A percentile compares a stretch with the other conserved stretches of the same genome.
Conservation (phyloP, 2,329 filamentous ascomycete species). For the Colletotrichum abscissum region DNA sequence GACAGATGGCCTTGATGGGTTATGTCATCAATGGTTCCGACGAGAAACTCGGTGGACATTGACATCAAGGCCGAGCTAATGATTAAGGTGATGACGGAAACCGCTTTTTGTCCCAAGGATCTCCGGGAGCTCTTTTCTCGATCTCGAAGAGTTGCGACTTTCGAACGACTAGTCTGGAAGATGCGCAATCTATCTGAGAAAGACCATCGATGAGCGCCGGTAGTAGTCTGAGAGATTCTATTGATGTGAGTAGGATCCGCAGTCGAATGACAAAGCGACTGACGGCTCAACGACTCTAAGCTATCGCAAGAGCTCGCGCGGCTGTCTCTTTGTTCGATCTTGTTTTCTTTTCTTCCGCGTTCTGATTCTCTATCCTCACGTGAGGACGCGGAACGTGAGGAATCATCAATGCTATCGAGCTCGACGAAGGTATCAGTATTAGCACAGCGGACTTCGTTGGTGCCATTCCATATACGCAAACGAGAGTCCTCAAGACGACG, state of each 20-base stretch:
- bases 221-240: slow-evolving; percentile 37
- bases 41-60: slow-evolving; percentile 70
- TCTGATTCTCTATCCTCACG: background rate
- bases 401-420: background rate
- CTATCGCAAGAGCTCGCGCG: slow-evolving; percentile 38
- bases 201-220: slow-evolving; percentile 29
- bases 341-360: background rate
- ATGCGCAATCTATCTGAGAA: slow-evolving; percentile 37
- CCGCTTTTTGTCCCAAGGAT: slow-evolving; percentile 36
- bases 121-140: background rate
- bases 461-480: background rate
- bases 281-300: slow-evolving; percentile 36
- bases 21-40: slow-evolving; percentile 67
- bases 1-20: slow-evolving; percentile 61
- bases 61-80: slow-evolving; percentile 67
- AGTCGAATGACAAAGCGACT: slow-evolving; percentile 41
- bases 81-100: slow-evolving; percentile 63
- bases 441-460: background rate
- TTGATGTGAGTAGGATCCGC: slow-evolving; percentile 36
- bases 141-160: fast-evolving
- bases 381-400: slow-evolving; percentile 12
- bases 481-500: slow-evolving; percentile 45
- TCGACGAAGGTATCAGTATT: slow-evolving; percentile 20
- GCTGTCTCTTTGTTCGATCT: background rate
- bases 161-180: slow-evolving; percentile 32